A percentile compares a stretch with the other conserved stretches of the same genome.
Evolutionary conservation across 768 basidiomycete species (phyloP).

Genomic region (Scleroderma bovista): DNA sequence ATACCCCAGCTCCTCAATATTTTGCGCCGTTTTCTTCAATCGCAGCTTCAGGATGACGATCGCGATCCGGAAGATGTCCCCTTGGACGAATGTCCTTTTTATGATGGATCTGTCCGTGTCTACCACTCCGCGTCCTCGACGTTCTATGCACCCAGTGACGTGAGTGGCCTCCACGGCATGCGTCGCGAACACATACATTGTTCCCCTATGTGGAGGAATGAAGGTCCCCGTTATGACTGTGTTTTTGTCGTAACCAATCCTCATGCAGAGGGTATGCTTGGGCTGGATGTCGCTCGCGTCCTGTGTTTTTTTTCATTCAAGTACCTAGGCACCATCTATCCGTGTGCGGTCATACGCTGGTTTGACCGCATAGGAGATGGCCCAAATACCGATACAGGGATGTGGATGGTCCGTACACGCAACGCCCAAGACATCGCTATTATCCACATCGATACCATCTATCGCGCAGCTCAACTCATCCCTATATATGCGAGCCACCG

Average conservation of each 20-base stretch:
- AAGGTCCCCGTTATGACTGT: slow-evolving; percentile 12
- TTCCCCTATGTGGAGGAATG: slow-evolving; percentile 15
- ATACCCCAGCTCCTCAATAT: not conserved
- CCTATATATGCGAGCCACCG: too few species aligned
- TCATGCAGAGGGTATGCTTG: slow-evolving; percentile 10
- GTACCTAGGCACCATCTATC: slow-evolving; percentile 1
- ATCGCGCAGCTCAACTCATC: too few species aligned
- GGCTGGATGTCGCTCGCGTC: slow-evolving; percentile 12
- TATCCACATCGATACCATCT: too few species aligned
- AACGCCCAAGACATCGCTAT: too few species aligned
- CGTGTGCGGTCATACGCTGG: slow-evolving; percentile 20
- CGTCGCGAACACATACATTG: slow-evolving; percentile 18
- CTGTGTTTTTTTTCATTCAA: slow-evolving; percentile 22
- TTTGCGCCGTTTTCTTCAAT: not conserved
- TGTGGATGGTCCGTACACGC: not conserved
- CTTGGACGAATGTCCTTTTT: slow-evolving; percentile 6
- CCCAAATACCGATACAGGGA: slow-evolving; percentile 9
- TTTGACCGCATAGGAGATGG: slow-evolving; percentile 10
- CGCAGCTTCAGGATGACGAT: slow-evolving; percentile 7
- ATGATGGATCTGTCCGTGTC: not conserved
- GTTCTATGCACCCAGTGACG: slow-evolving; percentile 27
- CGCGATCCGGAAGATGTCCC: slow-evolving; percentile 6
- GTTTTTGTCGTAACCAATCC: slow-evolving; percentile 14
- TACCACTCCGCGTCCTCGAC: slow-evolving; percentile 16
- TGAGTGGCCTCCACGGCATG: slow-evolving; percentile 23